phyloP scores from a whole-genome alignment of 805 yeast species.

The Hemisphaericaspora nanyangensis region DNA sequence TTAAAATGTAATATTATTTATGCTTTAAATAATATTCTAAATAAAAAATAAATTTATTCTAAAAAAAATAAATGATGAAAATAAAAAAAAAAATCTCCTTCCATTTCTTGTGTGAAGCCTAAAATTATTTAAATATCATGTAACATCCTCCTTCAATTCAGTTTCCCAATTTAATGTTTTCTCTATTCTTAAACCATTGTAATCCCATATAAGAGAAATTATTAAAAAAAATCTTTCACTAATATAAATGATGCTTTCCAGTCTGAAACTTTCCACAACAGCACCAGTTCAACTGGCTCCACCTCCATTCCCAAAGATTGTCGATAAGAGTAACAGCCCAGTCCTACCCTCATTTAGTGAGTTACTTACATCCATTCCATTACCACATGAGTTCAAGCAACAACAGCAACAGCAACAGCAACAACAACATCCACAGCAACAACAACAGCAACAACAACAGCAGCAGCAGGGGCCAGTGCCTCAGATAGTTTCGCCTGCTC shows the following conservation, averaged over 20 bases:
- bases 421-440: background rate
- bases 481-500: too few species aligned
- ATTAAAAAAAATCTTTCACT: too few species aligned
- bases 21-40: too few species aligned
- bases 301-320: background rate
- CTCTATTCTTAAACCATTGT: too few species aligned
- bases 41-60: too few species aligned
- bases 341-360: slow-evolving; percentile 32
- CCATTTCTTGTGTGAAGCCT: background rate
- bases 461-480: slow-evolving; percentile 1
- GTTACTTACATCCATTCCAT: slow-evolving; percentile 28
- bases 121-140: background rate
- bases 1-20: too few species aligned
- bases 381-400: slow-evolving; percentile 15
- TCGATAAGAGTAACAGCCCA: slow-evolving; percentile 1
- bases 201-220: too few species aligned
- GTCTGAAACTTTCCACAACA: background rate
- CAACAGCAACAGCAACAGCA: slow-evolving; percentile 1
- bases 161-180: too few species aligned
- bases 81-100: background rate
- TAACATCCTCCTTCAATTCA: background rate
- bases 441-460: background rate
- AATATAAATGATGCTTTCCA: background rate
- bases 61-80: background rate
- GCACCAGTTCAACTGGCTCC: background rate